phyloP scores from a whole-genome alignment of 2,329 filamentous ascomycete species.

The Aspergillus cejpii region DNA sequence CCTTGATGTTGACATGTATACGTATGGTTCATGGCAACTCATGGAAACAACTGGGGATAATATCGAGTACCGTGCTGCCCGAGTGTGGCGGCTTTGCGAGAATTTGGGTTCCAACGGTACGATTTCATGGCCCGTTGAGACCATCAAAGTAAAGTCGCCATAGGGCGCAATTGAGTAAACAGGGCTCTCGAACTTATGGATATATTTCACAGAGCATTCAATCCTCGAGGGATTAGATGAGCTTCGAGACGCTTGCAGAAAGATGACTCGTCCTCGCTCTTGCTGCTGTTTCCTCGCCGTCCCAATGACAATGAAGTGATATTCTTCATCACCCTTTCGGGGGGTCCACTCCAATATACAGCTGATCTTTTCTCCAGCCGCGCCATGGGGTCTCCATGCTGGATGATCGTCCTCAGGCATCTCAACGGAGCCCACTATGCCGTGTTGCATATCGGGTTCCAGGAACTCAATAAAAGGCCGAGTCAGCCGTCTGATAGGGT shows the following conservation, averaged over 20 bases:
- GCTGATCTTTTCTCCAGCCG: conserved; percentile 38
- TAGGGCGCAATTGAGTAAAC: conserved; percentile 54
- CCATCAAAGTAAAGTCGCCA: conserved; percentile 39
- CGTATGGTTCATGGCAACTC: conserved; percentile 40
- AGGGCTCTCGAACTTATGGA: conserved; percentile 32
- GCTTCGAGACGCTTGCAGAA: conserved; percentile 32
- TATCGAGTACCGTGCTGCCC: conserved; percentile 35
- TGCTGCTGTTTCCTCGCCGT: conserved; percentile 28
- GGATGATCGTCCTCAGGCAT: conserved; percentile 7
- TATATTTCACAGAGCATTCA: conserved; percentile 32
- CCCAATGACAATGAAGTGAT: conserved; percentile 39
- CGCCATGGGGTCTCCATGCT: conserved; percentile 27
- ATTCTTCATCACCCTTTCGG: conserved; percentile 29
- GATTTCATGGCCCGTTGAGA: conserved; percentile 42
- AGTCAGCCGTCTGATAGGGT: conserved; percentile 28
- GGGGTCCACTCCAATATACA: conserved; percentile 40
- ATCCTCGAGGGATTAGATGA: conserved; percentile 22
- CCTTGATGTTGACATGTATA: conserved; percentile 50
- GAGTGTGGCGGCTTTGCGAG: conserved; percentile 38
- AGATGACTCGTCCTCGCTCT: conserved; percentile 34
- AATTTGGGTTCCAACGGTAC: conserved; percentile 41
- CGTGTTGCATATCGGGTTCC: conserved; percentile 30
- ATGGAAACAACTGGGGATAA: conserved; percentile 48
- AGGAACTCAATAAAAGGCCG: conserved; percentile 37
- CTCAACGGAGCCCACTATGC: conserved; percentile 12